Evolutionary conservation across 2,329 filamentous ascomycete species (phyloP).

Genomic region (Rutstroemia sydowiana): DNA sequence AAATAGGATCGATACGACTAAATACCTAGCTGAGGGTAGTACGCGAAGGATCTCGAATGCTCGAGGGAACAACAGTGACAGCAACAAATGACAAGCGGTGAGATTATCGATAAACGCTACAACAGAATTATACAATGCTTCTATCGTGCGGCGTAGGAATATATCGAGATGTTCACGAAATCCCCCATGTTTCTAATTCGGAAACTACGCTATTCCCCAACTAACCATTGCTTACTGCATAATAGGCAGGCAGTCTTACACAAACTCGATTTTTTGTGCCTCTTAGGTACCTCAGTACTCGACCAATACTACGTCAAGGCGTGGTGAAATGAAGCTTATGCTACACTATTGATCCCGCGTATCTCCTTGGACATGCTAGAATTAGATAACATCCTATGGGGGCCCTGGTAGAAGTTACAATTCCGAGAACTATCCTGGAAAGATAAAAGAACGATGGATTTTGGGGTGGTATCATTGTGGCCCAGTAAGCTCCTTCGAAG

Average conservation of each 20-base stretch:
- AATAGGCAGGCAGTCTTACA: not conserved
- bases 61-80: too few relatives aligned
- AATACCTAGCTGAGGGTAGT: not conserved
- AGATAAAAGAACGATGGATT: slow-evolving; percentile 1
- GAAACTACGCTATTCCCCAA: not conserved
- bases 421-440: not conserved
- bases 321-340: slow-evolving; percentile 8
- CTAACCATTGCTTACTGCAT: slow-evolving; percentile 6
- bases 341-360: slow-evolving; percentile 3
- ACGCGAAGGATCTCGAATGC: slow-evolving; percentile 5
- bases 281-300: not conserved
- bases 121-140: not conserved
- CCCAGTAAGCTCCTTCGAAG: not conserved
- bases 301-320: slow-evolving; percentile 2
- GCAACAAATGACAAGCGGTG: slow-evolving; percentile 5
- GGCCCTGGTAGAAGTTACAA: not conserved
- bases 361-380: not conserved
- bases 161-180: not conserved
- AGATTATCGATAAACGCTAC: not conserved
- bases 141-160: slow-evolving; percentile 3
- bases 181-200: slow-evolving; percentile 4
- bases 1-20: not conserved
- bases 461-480: slow-evolving; percentile 3
- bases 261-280: slow-evolving; percentile 5
- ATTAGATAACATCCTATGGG: not conserved